A percentile compares a stretch with the other conserved stretches of the same genome.
These are phyloP conservation scores for Colletotrichum noveboracense DNA, from an alignment of 2,329 filamentous ascomycete species.

Conservation along the genomic window DNA sequence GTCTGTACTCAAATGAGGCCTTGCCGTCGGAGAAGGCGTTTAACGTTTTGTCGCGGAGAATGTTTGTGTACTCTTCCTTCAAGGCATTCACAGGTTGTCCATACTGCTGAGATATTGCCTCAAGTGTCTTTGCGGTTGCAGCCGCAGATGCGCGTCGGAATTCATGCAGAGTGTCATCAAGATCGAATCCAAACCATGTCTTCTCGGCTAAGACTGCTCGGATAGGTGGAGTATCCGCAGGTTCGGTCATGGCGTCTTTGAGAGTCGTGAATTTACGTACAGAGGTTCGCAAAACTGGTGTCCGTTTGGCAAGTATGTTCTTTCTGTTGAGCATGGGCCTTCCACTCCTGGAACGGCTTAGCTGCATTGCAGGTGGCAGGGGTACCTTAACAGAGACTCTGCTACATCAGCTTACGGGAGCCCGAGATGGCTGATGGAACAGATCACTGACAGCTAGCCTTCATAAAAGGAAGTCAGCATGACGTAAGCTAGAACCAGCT, in stretches of 20 bases:
- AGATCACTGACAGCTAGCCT: too few species aligned
- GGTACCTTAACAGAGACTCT: too few species aligned
- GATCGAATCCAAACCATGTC: constrained; percentile 50
- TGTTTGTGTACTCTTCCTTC: constrained; percentile 31
- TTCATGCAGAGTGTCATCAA: constrained; percentile 54
- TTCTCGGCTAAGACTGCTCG: background rate
- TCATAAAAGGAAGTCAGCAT: too few species aligned
- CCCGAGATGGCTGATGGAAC: too few species aligned
- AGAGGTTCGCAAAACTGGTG: too few species aligned
- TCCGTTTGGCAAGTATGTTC: too few species aligned
- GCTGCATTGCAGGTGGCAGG: too few species aligned
- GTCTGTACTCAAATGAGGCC: constrained; percentile 46
- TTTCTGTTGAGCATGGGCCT: too few species aligned
- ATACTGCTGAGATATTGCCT: constrained; percentile 28
- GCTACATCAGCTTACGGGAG: too few species aligned
- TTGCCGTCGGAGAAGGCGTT: constrained; percentile 49
- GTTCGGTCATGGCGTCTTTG: background rate
- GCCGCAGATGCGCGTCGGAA: constrained; percentile 44
- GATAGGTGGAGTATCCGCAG: background rate
- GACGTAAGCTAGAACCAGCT: too few species aligned
- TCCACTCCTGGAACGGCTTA: too few species aligned
- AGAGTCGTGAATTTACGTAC: background rate
- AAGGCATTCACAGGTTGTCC: constrained; percentile 18
- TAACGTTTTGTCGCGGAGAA: constrained; percentile 38
- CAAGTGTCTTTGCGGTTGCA: constrained; percentile 38